Evolutionary conservation across 1,139 yeast genomes (phyloP).

Genomic region (Eremothecium cymbalariae): DNA sequence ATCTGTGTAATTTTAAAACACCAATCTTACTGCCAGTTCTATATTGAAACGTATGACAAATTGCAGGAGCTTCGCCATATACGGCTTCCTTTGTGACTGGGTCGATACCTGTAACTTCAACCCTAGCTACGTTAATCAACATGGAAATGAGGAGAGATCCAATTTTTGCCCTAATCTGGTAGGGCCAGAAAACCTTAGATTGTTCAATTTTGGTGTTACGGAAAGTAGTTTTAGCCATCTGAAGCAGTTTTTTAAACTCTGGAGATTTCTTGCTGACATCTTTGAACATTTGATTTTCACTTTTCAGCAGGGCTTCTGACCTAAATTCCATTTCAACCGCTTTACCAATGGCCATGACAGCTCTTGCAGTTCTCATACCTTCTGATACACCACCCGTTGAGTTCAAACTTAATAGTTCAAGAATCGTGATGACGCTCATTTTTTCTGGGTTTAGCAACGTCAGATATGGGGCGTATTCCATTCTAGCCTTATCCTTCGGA

Average conservation of each 20-base stretch:
- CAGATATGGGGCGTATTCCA: conserved; percentile 73
- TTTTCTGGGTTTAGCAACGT: conserved; percentile 66
- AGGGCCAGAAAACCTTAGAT: conserved; percentile 49
- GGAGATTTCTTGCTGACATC: conserved; percentile 33
- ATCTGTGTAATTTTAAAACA: conserved; percentile 66
- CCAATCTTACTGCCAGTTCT: conserved; percentile 75
- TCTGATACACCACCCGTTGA: conserved; percentile 72
- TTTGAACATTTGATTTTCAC: conserved; percentile 46
- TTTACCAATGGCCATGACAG: conserved; percentile 71
- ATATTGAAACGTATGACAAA: conserved; percentile 80
- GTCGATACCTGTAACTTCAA: conserved; percentile 67
- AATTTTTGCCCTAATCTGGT: conserved; percentile 61
- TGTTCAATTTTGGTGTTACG: conserved; percentile 33
- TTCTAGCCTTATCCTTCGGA: conserved; percentile 40
- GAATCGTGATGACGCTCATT: conserved; percentile 72
- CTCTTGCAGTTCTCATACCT: conserved; percentile 81
- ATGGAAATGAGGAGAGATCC: conserved; percentile 76
- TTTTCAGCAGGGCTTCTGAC: conserved; percentile 51
- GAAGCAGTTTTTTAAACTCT: conserved; percentile 31
- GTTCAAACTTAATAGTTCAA: conserved; percentile 68
- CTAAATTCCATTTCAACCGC: conserved; percentile 82
- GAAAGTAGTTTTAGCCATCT: conserved; percentile 31
- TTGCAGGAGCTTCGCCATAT: conserved; percentile 77
- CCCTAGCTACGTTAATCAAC: conserved; percentile 73
- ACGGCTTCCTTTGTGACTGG: conserved; percentile 65